Base-by-base conservation (phyloP, 805 yeast genomes). In the Metschnikowia gelsemii region DNA sequence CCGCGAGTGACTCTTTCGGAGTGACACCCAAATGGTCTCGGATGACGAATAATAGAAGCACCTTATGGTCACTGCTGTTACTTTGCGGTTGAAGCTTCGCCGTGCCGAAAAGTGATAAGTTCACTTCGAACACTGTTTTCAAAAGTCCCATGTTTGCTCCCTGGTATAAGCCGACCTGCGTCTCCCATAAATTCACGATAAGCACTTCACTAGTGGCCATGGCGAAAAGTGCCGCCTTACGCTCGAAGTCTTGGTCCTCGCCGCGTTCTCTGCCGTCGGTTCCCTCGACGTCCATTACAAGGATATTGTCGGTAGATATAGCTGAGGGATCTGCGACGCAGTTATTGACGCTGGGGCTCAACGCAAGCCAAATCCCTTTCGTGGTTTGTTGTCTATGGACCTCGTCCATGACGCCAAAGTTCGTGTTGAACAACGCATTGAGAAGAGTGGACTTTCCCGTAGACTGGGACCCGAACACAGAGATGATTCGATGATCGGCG, bases 261-360 rank as follows among this genome's bases (percentile, higher is more conserved):
- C 98, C 98, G 42, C 97, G 78, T 65, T 93, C 99, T 46, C 96
- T 77, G 35, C 99, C 98, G 66, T 93, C 99, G 0, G 97, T 90
- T 35, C 99, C 99, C 66, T 93, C 99, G n/a, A 93, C 98, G 59
- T 93, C 99, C 76, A 93, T 76, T 2, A 93, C 95, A 47, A 87
- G 75, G 8, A 88, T 70, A 48, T 79, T 72, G 20, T 61, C 58
- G 14, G 38, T 35, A 8, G 42, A 16, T 11, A 34, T 38, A 23
- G 49, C 42, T 6, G 40, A 28, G 9, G 43, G 26, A 5, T 13
- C 30, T 2, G 35, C 26, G 3, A 41, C 16, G 16, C 40, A 18
- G 19, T 37, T 28, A 35, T 55, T 61, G 18, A 68, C 61, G 3
- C 51, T 52, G 2, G 74, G 75, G 8, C 50, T 63, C 42, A 62